These are phyloP conservation scores for Dispira parvispora DNA, from an alignment of 192 early-diverging fungal genomes.

Conservation along the genomic window DNA sequence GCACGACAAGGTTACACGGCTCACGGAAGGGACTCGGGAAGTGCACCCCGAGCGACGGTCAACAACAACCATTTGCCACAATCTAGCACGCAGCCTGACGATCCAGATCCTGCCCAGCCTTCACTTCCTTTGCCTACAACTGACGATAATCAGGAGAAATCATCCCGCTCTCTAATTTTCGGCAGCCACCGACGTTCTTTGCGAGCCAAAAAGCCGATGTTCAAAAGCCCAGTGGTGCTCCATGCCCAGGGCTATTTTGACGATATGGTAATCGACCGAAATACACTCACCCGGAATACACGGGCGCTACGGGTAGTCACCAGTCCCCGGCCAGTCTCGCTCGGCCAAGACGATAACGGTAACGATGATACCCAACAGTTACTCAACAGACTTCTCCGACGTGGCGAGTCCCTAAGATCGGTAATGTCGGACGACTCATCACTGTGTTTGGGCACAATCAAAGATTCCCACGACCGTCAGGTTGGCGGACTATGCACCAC, in stretches of 20 bases:
- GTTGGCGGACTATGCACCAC: background rate
- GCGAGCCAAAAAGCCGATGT: background rate
- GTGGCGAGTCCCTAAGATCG: background rate
- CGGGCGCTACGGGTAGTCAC: background rate
- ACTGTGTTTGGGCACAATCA: background rate
- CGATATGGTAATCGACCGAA: background rate
- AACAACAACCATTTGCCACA: background rate
- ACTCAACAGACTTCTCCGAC: background rate
- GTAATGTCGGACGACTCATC: background rate
- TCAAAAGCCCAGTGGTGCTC: conserved; percentile 1
- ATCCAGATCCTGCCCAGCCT: background rate
- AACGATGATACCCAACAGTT: background rate
- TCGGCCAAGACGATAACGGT: background rate
- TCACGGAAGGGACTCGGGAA: background rate
- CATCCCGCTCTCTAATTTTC: background rate
- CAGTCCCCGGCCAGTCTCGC: background rate
- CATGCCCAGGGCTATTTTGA: background rate
- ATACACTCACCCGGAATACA: too few relatives aligned
- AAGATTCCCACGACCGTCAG: background rate
- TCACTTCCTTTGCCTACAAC: background rate
- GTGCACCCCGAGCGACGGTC: background rate
- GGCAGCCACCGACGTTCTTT: background rate
- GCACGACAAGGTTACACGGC: background rate
- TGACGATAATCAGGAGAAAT: background rate
- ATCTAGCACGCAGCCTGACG: background rate